Conservation (phyloP, 192 early-diverging fungal species). For the Entomortierella beljakovae region DNA sequence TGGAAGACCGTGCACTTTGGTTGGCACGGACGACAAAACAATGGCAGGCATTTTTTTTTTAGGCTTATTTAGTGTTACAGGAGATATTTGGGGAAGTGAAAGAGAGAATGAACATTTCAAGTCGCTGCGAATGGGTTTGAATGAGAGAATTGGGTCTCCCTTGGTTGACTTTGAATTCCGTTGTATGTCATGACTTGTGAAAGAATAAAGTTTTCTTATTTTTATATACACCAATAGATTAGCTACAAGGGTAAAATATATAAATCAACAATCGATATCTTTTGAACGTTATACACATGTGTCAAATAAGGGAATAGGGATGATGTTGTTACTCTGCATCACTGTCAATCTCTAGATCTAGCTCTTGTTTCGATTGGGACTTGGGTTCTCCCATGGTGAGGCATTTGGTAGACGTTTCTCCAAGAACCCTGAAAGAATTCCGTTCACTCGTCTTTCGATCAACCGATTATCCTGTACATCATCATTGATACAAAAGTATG, state of each 20-base stretch:
- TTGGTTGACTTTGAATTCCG: too few relatives aligned
- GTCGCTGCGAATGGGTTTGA: background rate
- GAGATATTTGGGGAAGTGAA: background rate
- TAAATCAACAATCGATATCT: background rate
- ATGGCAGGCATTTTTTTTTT: slow-evolving; percentile 5
- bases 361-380: too few relatives aligned
- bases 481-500: slow-evolving; percentile 49
- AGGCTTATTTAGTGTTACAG: background rate
- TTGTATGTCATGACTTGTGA: background rate
- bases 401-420: slow-evolving; percentile 12
- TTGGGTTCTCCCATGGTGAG: slow-evolving; percentile 34
- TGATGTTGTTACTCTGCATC: too few relatives aligned
- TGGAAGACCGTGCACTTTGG: slow-evolving; percentile 21
- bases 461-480: slow-evolving; percentile 25
- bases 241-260: background rate
- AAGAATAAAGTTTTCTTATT: slow-evolving; percentile 7
- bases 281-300: too few relatives aligned
- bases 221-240: slow-evolving; percentile 6
- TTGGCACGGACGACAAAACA: background rate
- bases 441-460: slow-evolving; percentile 12
- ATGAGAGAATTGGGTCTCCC: background rate
- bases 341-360: background rate
- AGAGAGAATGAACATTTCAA: background rate
- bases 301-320: too few relatives aligned
- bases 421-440: slow-evolving; percentile 13